Evolutionary conservation across 305 asterid species (phyloP), one percentile per base, ranked within the genome.

Genomic region (Solanum hybrid): DNA sequence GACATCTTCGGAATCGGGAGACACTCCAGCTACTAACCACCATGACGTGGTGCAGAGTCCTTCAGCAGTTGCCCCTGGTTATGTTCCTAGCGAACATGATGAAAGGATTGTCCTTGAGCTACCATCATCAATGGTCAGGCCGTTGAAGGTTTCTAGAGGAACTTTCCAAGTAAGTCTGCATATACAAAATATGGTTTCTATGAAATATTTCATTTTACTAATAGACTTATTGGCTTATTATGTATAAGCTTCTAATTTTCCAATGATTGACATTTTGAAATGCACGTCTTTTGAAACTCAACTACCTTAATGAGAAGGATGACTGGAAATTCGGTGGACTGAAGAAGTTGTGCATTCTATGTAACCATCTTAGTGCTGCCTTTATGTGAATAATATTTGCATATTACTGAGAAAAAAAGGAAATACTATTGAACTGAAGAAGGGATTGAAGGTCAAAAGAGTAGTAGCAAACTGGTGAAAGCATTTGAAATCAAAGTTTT

Each of bases 81-180:
- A 95, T 94, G 97, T 97, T 93, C 99, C 98, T 80, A 94, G 97
- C 88, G 99, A 96, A 92, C 94, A 92, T 88, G 97, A 97, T 90
- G 99, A 97, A 94, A 95, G 96, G 92, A 95, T 98, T 91, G 95
- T 98, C 92, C 95, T 98, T 92, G 99, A 98, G 96, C 96, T 98
- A 89, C 95, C 98, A 68, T 95, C 99, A 36, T 95, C 98, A 89
- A 98, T 98, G 98, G 96, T 98, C 92, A 96, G 98, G 80, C 99
- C 98, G 38, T 89, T 98, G 91, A 98, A 95, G 96, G 95, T 97
- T 90, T 93, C 95, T 76, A 94, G 91, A 93, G 99, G 99, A 93
- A 98, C 96, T 91, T 94, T 98, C 92, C 99, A 98, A 94, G 99
- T 98, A 93, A 94, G 98, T 92, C 86, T 34, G 78, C 76, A 24